Conservation (phyloP, 2,329 filamentous ascomycete species). For the Clonostachys sp. region DNA sequence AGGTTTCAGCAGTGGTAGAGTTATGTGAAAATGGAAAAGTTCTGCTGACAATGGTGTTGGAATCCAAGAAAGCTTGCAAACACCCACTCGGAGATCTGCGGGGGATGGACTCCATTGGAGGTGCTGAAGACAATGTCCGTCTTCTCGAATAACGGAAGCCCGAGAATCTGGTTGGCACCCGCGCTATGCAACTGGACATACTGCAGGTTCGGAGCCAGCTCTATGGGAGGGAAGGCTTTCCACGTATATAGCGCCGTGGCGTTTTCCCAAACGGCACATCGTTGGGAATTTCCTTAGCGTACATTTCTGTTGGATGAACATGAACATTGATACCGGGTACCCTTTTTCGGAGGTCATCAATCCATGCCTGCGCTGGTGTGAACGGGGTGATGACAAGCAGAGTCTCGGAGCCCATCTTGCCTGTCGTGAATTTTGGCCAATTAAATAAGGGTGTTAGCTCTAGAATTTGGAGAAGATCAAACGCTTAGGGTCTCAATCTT, state of each 20-base stretch:
- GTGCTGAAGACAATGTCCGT: conserved; percentile 47
- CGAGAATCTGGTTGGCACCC: conserved; percentile 44
- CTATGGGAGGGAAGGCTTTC: conserved; percentile 31
- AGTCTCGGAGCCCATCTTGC: too few relatives aligned
- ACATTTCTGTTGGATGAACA: too few relatives aligned
- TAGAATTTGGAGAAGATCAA: too few relatives aligned
- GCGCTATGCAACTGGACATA: conserved; percentile 51
- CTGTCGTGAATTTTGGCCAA: too few relatives aligned
- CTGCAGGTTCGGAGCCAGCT: conserved; percentile 40
- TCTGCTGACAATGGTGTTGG: conserved; percentile 37
- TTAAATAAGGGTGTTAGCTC: too few relatives aligned
- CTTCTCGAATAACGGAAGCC: conserved; percentile 41
- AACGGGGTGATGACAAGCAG: too few relatives aligned
- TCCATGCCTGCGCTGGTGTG: too few relatives aligned
- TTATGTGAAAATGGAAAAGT: conserved; percentile 12
- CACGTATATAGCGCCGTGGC: conserved; percentile 44
- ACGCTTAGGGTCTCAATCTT: too few relatives aligned
- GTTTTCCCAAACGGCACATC: conserved; percentile 31
- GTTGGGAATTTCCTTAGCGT: not conserved
- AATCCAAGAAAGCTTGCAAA: conserved; percentile 44
- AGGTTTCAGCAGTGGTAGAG: not conserved
- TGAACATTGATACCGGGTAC: too few relatives aligned
- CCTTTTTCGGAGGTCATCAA: too few relatives aligned
- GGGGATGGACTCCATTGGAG: conserved; percentile 52
- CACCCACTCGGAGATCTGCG: conserved; percentile 55